phyloP scores from a whole-genome alignment of 257 asterid genomes.

The Osmanthus fragrans region DNA sequence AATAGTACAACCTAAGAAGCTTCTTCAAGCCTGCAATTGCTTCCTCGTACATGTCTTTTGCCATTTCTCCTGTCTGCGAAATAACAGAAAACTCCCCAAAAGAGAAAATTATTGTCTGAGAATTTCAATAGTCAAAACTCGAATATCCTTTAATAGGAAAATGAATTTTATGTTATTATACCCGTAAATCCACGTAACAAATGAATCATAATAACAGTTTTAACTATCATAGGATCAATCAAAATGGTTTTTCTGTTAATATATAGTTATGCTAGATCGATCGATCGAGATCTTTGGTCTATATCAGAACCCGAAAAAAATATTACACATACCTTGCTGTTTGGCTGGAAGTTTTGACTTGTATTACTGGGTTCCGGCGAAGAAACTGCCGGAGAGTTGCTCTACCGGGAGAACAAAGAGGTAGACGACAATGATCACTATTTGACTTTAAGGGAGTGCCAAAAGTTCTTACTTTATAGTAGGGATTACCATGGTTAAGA shows the following conservation, averaged over 20 bases:
- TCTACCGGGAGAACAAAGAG: not conserved
- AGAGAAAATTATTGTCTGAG: not conserved
- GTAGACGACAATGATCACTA: not conserved
- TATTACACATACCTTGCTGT: not conserved
- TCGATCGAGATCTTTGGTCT: not conserved
- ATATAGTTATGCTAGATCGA: too few species aligned
- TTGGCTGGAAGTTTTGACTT: not conserved
- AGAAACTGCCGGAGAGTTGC: not conserved
- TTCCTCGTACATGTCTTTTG: slow-evolving; percentile 44
- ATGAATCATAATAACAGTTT: not conserved
- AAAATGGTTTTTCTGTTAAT: not conserved
- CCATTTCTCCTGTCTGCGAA: slow-evolving; percentile 45
- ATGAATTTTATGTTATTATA: not conserved
- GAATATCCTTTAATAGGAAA: not conserved
- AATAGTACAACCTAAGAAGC: slow-evolving; percentile 43
- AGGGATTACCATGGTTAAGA: not conserved
- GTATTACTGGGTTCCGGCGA: not conserved
- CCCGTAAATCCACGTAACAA: not conserved
- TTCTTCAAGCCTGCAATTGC: slow-evolving; percentile 55
- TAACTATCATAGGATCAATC: not conserved
- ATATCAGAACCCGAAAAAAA: not conserved
- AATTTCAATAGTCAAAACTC: not conserved
- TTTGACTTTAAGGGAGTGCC: not conserved
- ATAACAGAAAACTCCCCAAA: not conserved
- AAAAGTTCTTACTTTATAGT: not conserved